Base-by-base conservation (phyloP, 2,329 filamentous ascomycete genomes). In the Chaetomium sp. region DNA sequence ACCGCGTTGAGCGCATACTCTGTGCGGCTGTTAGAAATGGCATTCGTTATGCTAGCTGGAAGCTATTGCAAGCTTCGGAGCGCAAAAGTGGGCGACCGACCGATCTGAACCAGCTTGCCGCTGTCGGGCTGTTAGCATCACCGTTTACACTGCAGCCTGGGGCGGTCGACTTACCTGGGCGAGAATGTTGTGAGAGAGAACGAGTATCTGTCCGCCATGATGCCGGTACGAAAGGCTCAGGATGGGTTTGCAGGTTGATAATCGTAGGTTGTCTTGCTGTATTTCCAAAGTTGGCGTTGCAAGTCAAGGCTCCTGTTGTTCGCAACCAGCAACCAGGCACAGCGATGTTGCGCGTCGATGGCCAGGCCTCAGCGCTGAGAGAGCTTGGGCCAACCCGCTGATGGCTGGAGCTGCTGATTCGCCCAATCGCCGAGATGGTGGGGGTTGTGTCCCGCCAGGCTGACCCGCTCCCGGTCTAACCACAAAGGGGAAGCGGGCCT, bases 121-220 rank as follows among this genome's bases (percentile, higher is more conserved):
- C 95, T 98, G 73, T 73, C 67, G 65, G 55, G 66, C 71, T 53
- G 67, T 68, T 53, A 68, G 60, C 63, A 49, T 61, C 57, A 33
- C 65, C 71, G 62, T 67, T 59, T 64, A 21, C 63, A 66, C 27
- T 54, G 31, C 45, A 27, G 65, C 65, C 55, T 35, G 16, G 56
- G 8, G 49, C 42, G 53, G 60, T 67, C 42, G 57, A 61, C 87
- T 80, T 88, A 96, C 95, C 94, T 99, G 79, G 95, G 95, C 76
- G 95, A 98, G 89, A 99, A 99, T 70, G 95, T 99, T 70, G 95
- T 99, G 78, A 99, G 87, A 66, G 95, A 99, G 88, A 99, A 99
- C 63, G 94, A 97, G 82, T 99, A 99, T 84, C 95, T 87, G 81
- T 99, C 95, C 76, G 95, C 94, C 94, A 99, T 99, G 77, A 71